Percentiles rank a stretch among this genome's conserved stretches.
Conservation (phyloP, 2,329 filamentous ascomycete species). For the Aureobasidium leucospermi region DNA sequence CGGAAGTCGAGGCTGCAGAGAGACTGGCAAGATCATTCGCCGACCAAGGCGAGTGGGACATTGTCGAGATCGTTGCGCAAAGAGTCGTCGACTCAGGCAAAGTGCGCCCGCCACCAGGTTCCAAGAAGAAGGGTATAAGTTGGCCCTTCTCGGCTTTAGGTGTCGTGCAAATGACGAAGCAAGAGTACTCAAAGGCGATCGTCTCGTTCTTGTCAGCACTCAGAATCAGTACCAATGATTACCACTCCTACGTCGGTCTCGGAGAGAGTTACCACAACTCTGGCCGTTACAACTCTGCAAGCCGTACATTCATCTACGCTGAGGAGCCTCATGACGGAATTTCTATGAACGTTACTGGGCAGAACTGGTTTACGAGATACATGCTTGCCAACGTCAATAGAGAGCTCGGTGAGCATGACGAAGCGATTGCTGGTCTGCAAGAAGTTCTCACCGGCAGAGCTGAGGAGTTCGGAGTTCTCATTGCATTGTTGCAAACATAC, state of each 20-base stretch:
- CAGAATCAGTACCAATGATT: slow-evolving; percentile 74
- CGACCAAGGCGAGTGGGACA: slow-evolving; percentile 87
- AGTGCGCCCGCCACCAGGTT: slow-evolving; percentile 81
- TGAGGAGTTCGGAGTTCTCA: slow-evolving; percentile 75
- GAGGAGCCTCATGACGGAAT: slow-evolving; percentile 62
- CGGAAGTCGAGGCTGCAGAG: slow-evolving; percentile 81
- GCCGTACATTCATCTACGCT: slow-evolving; percentile 81
- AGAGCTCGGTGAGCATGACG: slow-evolving; percentile 83
- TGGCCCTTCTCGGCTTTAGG: slow-evolving; percentile 95
- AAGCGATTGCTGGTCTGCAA: slow-evolving; percentile 70
- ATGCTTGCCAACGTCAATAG: slow-evolving; percentile 94
- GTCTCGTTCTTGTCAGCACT: slow-evolving; percentile 87
- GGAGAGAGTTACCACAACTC: slow-evolving; percentile 97
- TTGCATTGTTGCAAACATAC: slow-evolving; percentile 81
- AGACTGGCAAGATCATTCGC: slow-evolving; percentile 80
- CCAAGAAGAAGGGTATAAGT: slow-evolving; percentile 84
- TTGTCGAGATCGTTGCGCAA: slow-evolving; percentile 86
- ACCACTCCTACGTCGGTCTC: slow-evolving; percentile 91
- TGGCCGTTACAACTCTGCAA: slow-evolving; percentile 87
- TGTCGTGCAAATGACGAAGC: slow-evolving; percentile 88
- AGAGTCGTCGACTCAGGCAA: slow-evolving; percentile 92
- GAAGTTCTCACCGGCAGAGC: slow-evolving; percentile 61
- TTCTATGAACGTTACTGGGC: slow-evolving; percentile 49
- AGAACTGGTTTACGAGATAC: slow-evolving; percentile 93
- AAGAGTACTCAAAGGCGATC: slow-evolving; percentile 81